Conservation (phyloP, 129 eudicot genomes). For the Artemisia tridentata region DNA sequence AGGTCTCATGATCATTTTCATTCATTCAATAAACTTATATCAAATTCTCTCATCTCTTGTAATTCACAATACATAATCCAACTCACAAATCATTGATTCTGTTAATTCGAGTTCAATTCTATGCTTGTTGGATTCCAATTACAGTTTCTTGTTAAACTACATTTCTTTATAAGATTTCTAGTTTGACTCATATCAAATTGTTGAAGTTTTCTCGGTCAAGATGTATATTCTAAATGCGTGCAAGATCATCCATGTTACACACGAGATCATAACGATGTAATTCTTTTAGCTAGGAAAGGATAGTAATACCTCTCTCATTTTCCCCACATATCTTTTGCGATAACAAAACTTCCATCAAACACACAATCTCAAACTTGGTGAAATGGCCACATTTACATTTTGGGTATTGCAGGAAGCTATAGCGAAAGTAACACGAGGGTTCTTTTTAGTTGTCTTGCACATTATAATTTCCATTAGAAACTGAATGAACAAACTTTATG, state of each 20-base stretch:
- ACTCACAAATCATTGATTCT: no score
- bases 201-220: no score
- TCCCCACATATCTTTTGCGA: constrained; percentile 95
- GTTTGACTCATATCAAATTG: no score
- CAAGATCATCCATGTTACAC: not conserved
- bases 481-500: no score
- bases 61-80: no score
- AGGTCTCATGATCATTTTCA: no score
- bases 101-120: no score
- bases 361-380: constrained; percentile 82
- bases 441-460: constrained; percentile 78
- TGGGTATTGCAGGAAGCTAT: constrained; percentile 94
- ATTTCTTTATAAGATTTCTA: no score
- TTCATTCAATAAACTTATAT: no score
- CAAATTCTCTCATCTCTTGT: no score
- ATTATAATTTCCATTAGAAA: constrained; percentile 13
- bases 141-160: no score
- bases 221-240: constrained; percentile 57
- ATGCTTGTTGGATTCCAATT: no score
- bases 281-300: not conserved
- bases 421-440: constrained; percentile 92
- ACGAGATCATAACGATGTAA: not conserved
- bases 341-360: constrained; percentile 65
- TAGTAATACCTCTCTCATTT: constrained; percentile 69
- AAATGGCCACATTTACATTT: constrained; percentile 80